A percentile compares a stretch with the other conserved stretches of the same genome.
Conservation (phyloP, 495 filamentous ascomycete species). For the Tuber magnatum region DNA sequence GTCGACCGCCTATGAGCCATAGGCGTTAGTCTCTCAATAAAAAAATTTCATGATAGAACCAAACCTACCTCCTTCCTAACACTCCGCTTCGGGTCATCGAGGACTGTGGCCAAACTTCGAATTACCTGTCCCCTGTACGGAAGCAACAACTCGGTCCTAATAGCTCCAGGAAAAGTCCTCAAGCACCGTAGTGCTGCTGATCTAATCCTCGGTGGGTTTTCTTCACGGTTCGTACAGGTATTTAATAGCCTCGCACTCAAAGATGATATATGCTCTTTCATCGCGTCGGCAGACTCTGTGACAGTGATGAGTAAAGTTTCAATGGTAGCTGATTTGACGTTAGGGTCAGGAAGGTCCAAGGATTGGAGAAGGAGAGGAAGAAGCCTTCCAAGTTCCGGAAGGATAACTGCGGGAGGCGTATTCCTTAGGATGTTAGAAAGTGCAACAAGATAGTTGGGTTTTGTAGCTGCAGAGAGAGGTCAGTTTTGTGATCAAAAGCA, state of each 20-base stretch:
- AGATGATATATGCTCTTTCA: conserved; percentile 56
- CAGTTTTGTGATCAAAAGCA: neutral
- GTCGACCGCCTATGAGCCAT: conserved; percentile 51
- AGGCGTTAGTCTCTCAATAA: conserved; percentile 8
- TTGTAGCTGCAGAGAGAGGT: conserved; percentile 39
- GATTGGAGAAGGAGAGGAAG: conserved; percentile 63
- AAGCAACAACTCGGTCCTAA: conserved; percentile 50
- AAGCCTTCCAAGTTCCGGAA: conserved; percentile 54
- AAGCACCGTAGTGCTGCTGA: conserved; percentile 53
- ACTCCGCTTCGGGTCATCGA: conserved; percentile 63
- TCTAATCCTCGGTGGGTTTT: conserved; percentile 46
- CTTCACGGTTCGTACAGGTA: conserved; percentile 34
- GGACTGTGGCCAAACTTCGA: conserved; percentile 47
- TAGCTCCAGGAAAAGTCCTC: conserved; percentile 47
- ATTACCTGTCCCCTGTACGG: conserved; percentile 54
- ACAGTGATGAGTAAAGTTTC: conserved; percentile 56
- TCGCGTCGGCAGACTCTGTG: conserved; percentile 50
- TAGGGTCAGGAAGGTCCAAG: conserved; percentile 54
- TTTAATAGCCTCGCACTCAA: conserved; percentile 55
- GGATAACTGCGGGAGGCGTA: conserved; percentile 54
- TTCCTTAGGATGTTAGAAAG: conserved; percentile 58
- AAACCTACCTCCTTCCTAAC: conserved; percentile 52
- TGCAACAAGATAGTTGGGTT: conserved; percentile 60
- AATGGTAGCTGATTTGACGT: conserved; percentile 59
- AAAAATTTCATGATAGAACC: neutral